Base-by-base conservation (phyloP, 306 rosid genomes). In the Rosa lucieae region DNA sequence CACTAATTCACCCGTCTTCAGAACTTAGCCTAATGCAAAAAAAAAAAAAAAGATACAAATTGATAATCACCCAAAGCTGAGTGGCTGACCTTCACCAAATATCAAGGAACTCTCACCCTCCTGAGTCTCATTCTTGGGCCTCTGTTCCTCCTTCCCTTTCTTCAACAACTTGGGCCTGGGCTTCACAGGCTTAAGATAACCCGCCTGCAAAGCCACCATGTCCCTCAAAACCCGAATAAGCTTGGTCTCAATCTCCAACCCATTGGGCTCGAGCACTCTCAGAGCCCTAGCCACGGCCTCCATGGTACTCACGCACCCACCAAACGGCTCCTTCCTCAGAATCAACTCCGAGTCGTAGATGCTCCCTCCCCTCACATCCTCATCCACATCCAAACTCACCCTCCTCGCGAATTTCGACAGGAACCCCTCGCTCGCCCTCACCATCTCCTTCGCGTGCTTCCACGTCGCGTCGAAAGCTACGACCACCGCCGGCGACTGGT, bases 371-470 rank as follows among this genome's bases (percentile, higher is more conserved):
- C 75, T 47, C 5, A 42, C 81, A 0, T 21, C 74, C 77, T 86
- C 93, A 39, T 94, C 95, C 29, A 77, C 67, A 8, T 87, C 91
- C 82, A 92, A 82, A 77, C 90, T 89, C 51, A 91, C 95, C 90
- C 97, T 85, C 29, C 39, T 79, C 17, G 95, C 95, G 26, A 91
- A 89, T 18, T 48, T 42, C n/a, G 89, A 82, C 2, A 94, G 70
- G 17, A 74, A 91, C 21, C 4, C 89, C 86, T 94, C 91, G 85
- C 99, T 94, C 39, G 99, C 92, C 39, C 76, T 84, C 46, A 92
- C 97, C 99, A 94, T 94, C 82, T 94, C 99, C 83, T 63, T 77
- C n/a, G 97, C 99, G 86, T 94, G 97, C 82, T 86, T 86, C 99
- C 97, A 94, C 42, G 97, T 94, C 46, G 88, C 99, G 26, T 94